Evolutionary conservation across 2,329 filamentous ascomycete genomes (phyloP), one percentile per base, ranked within the genome.

Genomic region (Arthrinium phaeospermum): DNA sequence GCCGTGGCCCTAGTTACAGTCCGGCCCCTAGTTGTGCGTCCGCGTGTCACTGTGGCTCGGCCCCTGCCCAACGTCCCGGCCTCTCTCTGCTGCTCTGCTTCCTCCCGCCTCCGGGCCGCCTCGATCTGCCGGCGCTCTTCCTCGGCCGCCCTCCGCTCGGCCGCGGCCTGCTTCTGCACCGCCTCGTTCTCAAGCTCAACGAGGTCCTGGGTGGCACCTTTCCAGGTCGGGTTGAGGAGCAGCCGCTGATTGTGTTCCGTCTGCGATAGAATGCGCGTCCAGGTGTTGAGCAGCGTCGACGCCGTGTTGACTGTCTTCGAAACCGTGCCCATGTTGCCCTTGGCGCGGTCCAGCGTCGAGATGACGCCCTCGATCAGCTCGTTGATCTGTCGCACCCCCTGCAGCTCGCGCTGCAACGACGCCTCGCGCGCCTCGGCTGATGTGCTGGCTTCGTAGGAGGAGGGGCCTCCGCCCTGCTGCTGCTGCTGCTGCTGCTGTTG

Each of bases 191-290:
- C 96, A 71, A 95, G 89, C 73, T 97, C 94, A n/a, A 90, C 87
- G 51, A 98, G 83, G 83, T 99, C 96, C 79, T 95, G 91, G 5
- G 91, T 93, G 41, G 95, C 93, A 72, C 96, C 96, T 79, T 96
- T 92, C 95, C 96, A 99, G 72, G 91, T 87, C 1, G 94, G 93
- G 79, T 98, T 93, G 67, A 98, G 87, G 64, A 99, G 92, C 69
- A 99, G 86, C 34, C 96, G 91, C 82, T 98, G 95, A 80, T 97
- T 98, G 83, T 99, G 96, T 83, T 99, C 96, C 5, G 96, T 98
- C 82, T 99, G 96, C 8, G 94, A 96, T 16, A 99, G 89, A 76
- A 99, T 98, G 70, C 95, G 92, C 12, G 95, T 97, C 96, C 96
- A 99, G 22, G 95, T 97, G 78, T 97, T 95, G 45, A 99, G 91